Conservation (phyloP, 371 early-diverging fungal genomes). For the Spiromyces aspiralis region DNA sequence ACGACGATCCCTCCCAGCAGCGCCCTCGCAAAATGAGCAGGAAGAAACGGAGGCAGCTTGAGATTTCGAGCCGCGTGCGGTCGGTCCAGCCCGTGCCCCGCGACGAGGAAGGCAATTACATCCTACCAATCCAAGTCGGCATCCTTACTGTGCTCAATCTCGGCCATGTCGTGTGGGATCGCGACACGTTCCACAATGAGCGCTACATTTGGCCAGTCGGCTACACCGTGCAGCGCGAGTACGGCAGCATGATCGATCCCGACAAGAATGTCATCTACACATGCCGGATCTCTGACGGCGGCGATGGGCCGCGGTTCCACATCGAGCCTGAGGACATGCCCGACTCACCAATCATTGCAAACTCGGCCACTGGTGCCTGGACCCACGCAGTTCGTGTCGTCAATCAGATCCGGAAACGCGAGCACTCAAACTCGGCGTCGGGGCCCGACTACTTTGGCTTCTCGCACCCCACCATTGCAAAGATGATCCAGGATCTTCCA, state of each 20-base stretch:
- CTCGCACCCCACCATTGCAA: constrained; percentile 73
- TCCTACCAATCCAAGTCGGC: constrained; percentile 67
- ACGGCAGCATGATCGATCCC: constrained; percentile 65
- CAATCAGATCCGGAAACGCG: constrained; percentile 62
- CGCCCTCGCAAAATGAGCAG: not conserved
- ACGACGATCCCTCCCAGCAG: not conserved
- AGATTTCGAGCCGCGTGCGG: constrained; percentile 20
- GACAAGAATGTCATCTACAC: constrained; percentile 52
- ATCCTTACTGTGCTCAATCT: constrained; percentile 56
- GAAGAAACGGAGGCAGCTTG: constrained; percentile 5
- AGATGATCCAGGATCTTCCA: constrained; percentile 77
- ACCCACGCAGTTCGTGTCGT: constrained; percentile 59
- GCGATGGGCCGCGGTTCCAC: constrained; percentile 65
- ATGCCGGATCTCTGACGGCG: constrained; percentile 66
- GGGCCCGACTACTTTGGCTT: constrained; percentile 90
- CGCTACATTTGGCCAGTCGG: constrained; percentile 89
- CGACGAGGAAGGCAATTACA: constrained; percentile 51
- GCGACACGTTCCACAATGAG: constrained; percentile 76
- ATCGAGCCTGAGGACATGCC: constrained; percentile 55
- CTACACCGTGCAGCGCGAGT: constrained; percentile 49
- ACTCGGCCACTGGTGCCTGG: constrained; percentile 82
- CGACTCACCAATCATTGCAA: constrained; percentile 44
- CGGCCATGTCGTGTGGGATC: constrained; percentile 61
- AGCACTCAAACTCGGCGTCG: constrained; percentile 65
- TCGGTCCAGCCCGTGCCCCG: constrained; percentile 42